Evolutionary conservation across 2,329 filamentous ascomycete species (phyloP), one percentile per base, ranked within the genome.

Genomic region (Elsinoe arachidis): DNA sequence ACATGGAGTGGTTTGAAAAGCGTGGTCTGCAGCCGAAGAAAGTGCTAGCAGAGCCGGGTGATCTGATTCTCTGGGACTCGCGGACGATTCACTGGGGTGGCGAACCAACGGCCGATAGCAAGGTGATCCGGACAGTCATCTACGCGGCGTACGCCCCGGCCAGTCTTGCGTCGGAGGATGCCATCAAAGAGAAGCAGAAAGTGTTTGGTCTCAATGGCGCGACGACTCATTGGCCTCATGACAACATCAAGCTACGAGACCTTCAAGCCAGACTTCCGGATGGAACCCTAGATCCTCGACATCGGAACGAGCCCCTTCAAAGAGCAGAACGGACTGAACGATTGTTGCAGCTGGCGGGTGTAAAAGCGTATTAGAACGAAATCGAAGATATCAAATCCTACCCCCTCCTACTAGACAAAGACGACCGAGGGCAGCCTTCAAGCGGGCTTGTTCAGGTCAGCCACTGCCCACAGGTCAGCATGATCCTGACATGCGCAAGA

Each of bases 61-160:
- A 66, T 52, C 52, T 66, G 14, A 65, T 66, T 23, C 58, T 66
- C 6, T 66, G 65, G 65, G 64, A 66, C 53, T 62, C 72, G 3
- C 66, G 77, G 3, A 75, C 74, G 0, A 73, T 78, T 53, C 77
- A 80, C 63, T 78, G 74, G 60, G 69, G 68, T 39, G 59, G 63
- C 12, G 46, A 26, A n/a, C 46, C 46, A 12, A 59, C 63, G 7
- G 58, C 69, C 5, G 67, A 71, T 10, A 66, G 68, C 41, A 38
- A 38, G 12, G 15, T 38, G 12, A 58, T 63, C 9, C 73, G 59
- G 67, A 65, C n/a, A 11, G 26, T 54, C 30, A 49, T 62, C 37
- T 59, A 59, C 9, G 37, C 37, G 17, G 58, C 53, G 43, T 63
- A 63, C 26, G 57, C 61, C 1, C 62, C 62, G 1, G 62, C 61